Evolutionary conservation across 306 rosid species (phyloP), one percentile per base, ranked within the genome.

Genomic region (Begonia fuchsioides): DNA sequence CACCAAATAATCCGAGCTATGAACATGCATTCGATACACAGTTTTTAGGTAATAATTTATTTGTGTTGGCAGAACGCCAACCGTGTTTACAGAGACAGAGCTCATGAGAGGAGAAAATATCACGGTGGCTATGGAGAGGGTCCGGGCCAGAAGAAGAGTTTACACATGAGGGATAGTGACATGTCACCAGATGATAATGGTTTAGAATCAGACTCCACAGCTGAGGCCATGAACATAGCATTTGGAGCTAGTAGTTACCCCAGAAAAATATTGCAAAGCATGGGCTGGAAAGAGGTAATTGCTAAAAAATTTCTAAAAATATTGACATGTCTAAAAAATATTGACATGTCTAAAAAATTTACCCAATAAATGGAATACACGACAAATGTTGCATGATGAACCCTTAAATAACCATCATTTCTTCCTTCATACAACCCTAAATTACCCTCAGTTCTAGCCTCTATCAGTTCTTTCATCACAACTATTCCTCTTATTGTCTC

Each of bases 261-360:
- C 38, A 71, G 81, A 68, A 81, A 68, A 62, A 67, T 80, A 49
- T 54, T 83, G 2, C 47, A 80, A 70, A 49, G 51, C 83, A 80
- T 83, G 96, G 93, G 95, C 18, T 88, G 96, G 95, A 83, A 88
- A 44, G 88, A 88, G 86, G 96, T 88, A 26, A 4, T 26, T 26
- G 35, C 35, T 5, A 26, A n/a, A n/a, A n/a, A n/a, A n/a, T n/a
- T n/a, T n/a, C n/a, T n/a, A n/a, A n/a, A n/a, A n/a, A n/a, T n/a
- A n/a, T n/a, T n/a, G n/a, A n/a, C n/a, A n/a, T n/a, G n/a, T n/a
- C n/a, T n/a, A n/a, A n/a, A n/a, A n/a, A n/a, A n/a, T n/a, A n/a
- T n/a, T n/a, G n/a, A n/a, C n/a, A n/a, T n/a, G n/a, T n/a, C 35
- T 26, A 6, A 26, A 26, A 26, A 26, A 26, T 26, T 26, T 4